phyloP scores from a whole-genome alignment of 2,329 filamentous ascomycete species.

The Fusarium foetens region DNA sequence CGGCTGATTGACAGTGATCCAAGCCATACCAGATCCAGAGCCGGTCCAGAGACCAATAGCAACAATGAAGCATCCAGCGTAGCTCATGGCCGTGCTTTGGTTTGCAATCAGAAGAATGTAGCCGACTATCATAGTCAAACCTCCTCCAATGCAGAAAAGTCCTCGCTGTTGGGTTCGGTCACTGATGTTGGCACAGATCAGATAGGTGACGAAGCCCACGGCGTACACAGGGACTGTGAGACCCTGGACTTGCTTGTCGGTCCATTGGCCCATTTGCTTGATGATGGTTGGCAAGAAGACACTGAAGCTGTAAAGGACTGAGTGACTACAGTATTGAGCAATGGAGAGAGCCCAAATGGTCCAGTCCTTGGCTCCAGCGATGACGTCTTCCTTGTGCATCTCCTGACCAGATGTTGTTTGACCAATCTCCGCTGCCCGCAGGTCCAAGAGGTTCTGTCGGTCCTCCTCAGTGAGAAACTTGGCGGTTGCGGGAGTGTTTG shows the following conservation, averaged over 20 bases:
- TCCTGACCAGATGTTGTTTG: conserved; percentile 35
- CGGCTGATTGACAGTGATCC: conserved; percentile 66
- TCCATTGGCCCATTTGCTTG: conserved; percentile 66
- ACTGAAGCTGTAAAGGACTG: conserved; percentile 74
- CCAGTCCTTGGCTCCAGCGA: conserved; percentile 61
- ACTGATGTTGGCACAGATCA: conserved; percentile 65
- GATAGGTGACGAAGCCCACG: conserved; percentile 69
- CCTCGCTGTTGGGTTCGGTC: conserved; percentile 67
- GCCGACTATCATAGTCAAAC: conserved; percentile 63
- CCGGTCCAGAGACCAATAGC: conserved; percentile 64
- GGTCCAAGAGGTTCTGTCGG: conserved; percentile 60
- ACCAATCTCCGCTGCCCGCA: conserved; percentile 60
- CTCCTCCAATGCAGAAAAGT: conserved; percentile 61
- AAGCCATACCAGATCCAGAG: conserved; percentile 50
- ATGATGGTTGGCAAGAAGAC: conserved; percentile 78
- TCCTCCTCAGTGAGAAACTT: conserved; percentile 38
- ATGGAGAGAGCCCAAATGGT: conserved; percentile 70
- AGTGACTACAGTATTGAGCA: conserved; percentile 70
- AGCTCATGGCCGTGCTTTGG: conserved; percentile 66
- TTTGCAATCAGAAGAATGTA: conserved; percentile 68
- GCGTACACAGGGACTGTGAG: conserved; percentile 76
- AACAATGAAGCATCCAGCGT: conserved; percentile 70
- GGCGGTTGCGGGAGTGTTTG: conserved; percentile 68
- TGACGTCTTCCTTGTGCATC: conserved; percentile 44
- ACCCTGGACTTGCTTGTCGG: conserved; percentile 68